phyloP scores from a whole-genome alignment of 1,284 basidiomycete species.

The Trichosporon sp. region DNA sequence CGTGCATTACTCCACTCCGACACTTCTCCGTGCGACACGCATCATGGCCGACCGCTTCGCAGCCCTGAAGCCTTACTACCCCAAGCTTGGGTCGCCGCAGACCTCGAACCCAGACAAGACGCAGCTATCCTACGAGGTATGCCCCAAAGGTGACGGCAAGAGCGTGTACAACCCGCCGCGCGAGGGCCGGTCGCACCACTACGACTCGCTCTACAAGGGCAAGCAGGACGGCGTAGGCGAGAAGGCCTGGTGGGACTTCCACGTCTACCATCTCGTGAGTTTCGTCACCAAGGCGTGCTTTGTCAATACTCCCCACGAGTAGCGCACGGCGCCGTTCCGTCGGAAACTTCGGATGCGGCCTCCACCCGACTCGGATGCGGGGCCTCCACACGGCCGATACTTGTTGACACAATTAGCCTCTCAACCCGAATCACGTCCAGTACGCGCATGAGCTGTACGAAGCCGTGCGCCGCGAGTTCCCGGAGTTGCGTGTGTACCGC shows the following conservation, averaged over 20 bases:
- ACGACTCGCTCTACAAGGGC: conserved; percentile 31
- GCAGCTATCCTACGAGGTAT: conserved; percentile 58
- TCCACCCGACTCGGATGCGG: neutral
- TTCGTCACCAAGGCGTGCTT: neutral
- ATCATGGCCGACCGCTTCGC: conserved; percentile 4
- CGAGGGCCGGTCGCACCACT: conserved; percentile 31
- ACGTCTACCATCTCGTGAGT: conserved; percentile 34
- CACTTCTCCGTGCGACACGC: conserved; percentile 32
- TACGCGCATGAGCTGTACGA: conserved; percentile 35
- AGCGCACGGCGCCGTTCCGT: neutral
- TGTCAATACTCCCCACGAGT: neutral
- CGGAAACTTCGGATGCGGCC: neutral
- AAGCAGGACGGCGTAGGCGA: neutral
- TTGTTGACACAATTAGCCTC: conserved; percentile 49
- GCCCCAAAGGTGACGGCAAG: conserved; percentile 63
- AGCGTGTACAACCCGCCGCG: conserved; percentile 56
- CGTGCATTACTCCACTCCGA: conserved; percentile 1
- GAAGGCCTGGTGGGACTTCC: conserved; percentile 35
- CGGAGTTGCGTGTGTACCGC: conserved; percentile 32
- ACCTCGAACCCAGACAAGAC: conserved; percentile 14
- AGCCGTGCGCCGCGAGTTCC: conserved; percentile 35
- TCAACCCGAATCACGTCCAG: conserved; percentile 32
- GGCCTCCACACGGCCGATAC: neutral
- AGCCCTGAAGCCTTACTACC: conserved; percentile 21
- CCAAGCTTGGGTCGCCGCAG: conserved; percentile 20